Evolutionary conservation across 306 rosid genomes (phyloP), one percentile per base, ranked within the genome.

Genomic region (Cyclanthera cordifolia): DNA sequence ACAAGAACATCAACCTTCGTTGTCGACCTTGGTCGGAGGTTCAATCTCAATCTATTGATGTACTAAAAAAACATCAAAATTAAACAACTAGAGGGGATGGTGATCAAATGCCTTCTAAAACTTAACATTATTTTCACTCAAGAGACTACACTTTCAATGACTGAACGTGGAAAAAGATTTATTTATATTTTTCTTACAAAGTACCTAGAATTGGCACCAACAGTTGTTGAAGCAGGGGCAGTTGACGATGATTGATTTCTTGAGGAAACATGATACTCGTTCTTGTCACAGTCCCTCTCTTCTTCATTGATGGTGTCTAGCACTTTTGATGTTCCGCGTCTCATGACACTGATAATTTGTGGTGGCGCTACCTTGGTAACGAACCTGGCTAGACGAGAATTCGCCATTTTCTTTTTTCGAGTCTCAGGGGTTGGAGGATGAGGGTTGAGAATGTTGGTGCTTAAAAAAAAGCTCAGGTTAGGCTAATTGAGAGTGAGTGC

Each of bases 341-440:
- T 89, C 82, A 93, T 89, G 69, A 93, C 95, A 68, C 76, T 82
- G 67, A 93, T 84, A 79, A 87, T 78, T 23, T 89, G 94, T 23
- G 98, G 94, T n/a, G 98, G 98, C 27, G 98, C 96, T 6, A 82
- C 98, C 79, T 93, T 96, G 71, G 85, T 79, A 52, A 93, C 72
- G 73, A 93, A 85, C 86, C 88, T 85, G 20, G 95, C 95, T 16
- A 89, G 56, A 21, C 96, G 82, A 6, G 94, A 79, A 60, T 49
- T 93, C 0, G 95, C 94, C 98, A 93, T 93, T 68, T 21, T 50
- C n/a, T n/a, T n/a, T 27, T 37, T 8, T 37, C 43, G 43, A 48
- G 43, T 16, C 47, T 47, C 10, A 8, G 3, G 14, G 12, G 5
- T 11, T 13, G 19, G 53, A 64, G 53, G 70, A 43, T 43, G 70